Conservation (phyloP, 805 yeast genomes). For the Starmerella floricola region DNA sequence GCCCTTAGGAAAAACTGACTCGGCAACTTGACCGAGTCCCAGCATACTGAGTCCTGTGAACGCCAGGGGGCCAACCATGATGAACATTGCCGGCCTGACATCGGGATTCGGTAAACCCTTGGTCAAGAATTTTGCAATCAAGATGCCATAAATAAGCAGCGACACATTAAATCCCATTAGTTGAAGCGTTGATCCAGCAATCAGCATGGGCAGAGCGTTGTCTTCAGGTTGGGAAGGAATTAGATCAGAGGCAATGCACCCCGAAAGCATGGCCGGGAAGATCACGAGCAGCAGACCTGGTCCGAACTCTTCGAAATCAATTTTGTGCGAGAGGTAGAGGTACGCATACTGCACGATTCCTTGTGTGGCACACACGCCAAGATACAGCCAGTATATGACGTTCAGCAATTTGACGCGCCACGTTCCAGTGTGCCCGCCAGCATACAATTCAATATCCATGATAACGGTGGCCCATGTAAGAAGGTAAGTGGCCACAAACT, state of each 20-base stretch:
- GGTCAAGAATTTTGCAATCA: background rate
- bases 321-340: background rate
- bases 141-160: background rate
- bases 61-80: conserved; percentile 7
- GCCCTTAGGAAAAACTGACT: background rate
- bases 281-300: conserved; percentile 2
- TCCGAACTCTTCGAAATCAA: background rate
- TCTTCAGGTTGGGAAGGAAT: background rate
- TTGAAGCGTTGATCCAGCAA: conserved; percentile 1
- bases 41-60: conserved; percentile 2
- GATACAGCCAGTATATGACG: conserved; percentile 3
- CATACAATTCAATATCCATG: conserved; percentile 3
- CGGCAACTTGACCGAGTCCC: background rate
- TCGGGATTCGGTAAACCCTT: background rate
- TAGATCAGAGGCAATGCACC: background rate
- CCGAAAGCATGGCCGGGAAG: conserved; percentile 6
- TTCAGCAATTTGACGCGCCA: background rate
- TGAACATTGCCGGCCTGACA: conserved; percentile 3
- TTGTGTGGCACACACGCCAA: background rate
- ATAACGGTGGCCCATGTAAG: conserved; percentile 4
- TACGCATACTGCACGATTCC: conserved; percentile 2
- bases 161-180: conserved; percentile 3
- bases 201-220: conserved; percentile 1
- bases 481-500: background rate
- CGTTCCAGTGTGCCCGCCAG: background rate